Evolutionary conservation across 1,284 basidiomycete genomes (phyloP), one percentile per base, ranked within the genome.

Genomic region (Kalmanozyma brasiliensis): DNA sequence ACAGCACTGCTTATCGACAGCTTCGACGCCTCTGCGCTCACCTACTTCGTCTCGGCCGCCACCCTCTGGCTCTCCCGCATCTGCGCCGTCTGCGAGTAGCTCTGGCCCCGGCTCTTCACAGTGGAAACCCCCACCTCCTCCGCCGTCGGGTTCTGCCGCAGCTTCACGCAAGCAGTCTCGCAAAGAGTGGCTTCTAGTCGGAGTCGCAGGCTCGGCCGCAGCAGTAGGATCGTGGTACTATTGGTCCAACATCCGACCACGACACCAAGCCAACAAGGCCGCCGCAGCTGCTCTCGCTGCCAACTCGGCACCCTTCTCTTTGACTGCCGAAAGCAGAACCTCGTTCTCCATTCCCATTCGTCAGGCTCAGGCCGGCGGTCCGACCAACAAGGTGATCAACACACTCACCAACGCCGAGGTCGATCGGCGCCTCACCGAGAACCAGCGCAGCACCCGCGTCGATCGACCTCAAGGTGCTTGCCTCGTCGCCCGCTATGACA

Each of bases 191-290:
- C 63, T 77, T 22, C 63, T 80, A 11, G 78, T 81, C 34, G 79
- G 75, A 20, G 76, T 77, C 9, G 73, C 79, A 26, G 78, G 78
- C 1, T 74, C 71, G 5, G 77, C 75, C 8, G 78, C 78, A 13
- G 77, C 77, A n/a, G 62, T 74, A 4, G 77, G 78, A 5, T 74
- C 71, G 26, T 80, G 77, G 76, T 81, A 79, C 38, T 79, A 78
- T 42, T 80, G 77, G 77, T 70, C 62, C 41, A 73, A 74, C 38
- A 73, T 75, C 38, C 73, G 69, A 14, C 63, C 70, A 5, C 56
- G 69, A 13, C 64, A 63, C 33, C 58, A 59, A 43, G 59, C 47
- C 23, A 60, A 49, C 61, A 74, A 61, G 37, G 42, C 51, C 19
- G 49, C 56, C 11, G 46, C 47, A n/a, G 53, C 67, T 55, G 48